A percentile compares a stretch with the other conserved stretches of the same genome.
Evolutionary conservation across 352 stramenopile species (phyloP).

Genomic region (Saprolegnia diclina): DNA sequence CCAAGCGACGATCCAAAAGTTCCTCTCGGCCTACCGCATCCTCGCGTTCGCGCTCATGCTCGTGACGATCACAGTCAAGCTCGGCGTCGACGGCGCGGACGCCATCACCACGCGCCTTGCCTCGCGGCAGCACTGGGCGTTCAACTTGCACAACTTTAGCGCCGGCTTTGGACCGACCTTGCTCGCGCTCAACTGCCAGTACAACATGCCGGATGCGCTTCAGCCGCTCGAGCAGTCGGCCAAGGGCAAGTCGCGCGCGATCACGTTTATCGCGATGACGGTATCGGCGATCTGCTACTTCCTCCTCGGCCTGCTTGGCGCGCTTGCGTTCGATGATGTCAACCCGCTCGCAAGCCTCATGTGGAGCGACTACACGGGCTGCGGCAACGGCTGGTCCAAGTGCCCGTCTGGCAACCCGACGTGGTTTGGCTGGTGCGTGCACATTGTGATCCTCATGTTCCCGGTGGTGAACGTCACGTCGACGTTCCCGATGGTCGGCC

Average conservation of each 20-base stretch:
- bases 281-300: constrained; percentile 69
- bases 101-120: constrained; percentile 38
- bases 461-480: constrained; percentile 80
- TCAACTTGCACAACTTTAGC: constrained; percentile 79
- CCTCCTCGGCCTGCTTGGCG: constrained; percentile 63
- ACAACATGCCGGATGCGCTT: constrained; percentile 83
- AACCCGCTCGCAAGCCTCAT: constrained; percentile 75
- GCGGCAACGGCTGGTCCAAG: constrained; percentile 64
- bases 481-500: constrained; percentile 77
- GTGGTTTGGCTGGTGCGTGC: constrained; percentile 52
- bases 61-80: constrained; percentile 66
- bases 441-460: constrained; percentile 81
- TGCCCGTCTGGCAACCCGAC: constrained; percentile 32
- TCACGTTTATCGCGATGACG: constrained; percentile 58
- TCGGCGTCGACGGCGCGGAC: constrained; percentile 50
- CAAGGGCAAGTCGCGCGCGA: constrained; percentile 56
- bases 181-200: constrained; percentile 81
- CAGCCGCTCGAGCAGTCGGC: constrained; percentile 51
- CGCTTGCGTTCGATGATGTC: constrained; percentile 70
- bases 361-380: constrained; percentile 79
- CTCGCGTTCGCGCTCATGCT: constrained; percentile 74
- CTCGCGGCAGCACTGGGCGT: constrained; percentile 39
- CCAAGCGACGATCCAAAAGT: constrained; percentile 72
- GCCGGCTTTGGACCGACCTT: constrained; percentile 75
- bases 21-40: constrained; percentile 74